Percentiles rank a stretch among this genome's conserved stretches.
Conservation (phyloP, 768 basidiomycete species). For the Serendipita vermifera region DNA sequence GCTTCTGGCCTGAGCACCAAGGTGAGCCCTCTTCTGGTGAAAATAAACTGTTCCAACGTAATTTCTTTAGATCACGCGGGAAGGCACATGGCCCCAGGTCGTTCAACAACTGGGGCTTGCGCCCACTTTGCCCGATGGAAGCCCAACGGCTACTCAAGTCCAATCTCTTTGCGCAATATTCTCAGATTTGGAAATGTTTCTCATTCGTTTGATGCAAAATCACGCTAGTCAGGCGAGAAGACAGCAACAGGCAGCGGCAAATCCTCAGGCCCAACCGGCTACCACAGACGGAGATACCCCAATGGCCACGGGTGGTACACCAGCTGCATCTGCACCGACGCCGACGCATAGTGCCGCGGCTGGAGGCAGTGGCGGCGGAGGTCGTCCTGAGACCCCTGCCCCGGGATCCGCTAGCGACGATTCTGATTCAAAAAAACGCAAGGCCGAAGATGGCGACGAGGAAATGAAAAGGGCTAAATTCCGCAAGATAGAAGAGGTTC, state of each 20-base stretch:
- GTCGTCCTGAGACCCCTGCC: too few species aligned
- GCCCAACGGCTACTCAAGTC: not conserved
- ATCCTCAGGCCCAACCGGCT: not conserved
- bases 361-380: too few species aligned
- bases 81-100: not conserved
- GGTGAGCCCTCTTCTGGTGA: not conserved
- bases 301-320: constrained; percentile 1
- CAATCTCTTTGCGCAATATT: not conserved
- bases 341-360: not conserved
- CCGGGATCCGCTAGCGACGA: not conserved
- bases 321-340: constrained; percentile 5
- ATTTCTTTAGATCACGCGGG: not conserved
- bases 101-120: not conserved
- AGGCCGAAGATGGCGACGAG: not conserved
- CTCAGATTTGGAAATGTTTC: not conserved
- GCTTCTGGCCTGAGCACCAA: not conserved
- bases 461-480: not conserved
- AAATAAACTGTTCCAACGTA: not conserved
- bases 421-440: not conserved
- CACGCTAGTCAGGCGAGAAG: too few species aligned
- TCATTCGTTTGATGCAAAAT: not conserved
- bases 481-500: constrained; percentile 2
- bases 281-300: not conserved
- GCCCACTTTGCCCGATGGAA: not conserved
- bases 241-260: too few species aligned